phyloP scores from a whole-genome alignment of 768 basidiomycete genomes.

The Arthromyces matolae region DNA sequence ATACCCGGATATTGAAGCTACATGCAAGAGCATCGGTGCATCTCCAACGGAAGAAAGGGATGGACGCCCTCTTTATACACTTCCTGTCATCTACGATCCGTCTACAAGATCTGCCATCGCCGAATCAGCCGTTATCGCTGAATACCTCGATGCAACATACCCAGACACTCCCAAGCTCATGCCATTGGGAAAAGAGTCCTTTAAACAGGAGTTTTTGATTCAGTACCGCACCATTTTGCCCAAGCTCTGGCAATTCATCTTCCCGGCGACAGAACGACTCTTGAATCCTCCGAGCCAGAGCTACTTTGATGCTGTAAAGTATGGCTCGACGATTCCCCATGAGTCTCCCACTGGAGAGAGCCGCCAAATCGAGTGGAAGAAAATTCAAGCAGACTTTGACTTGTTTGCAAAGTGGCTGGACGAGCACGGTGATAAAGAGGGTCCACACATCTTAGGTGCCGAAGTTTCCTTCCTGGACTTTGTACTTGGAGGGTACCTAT shows the following conservation, averaged over 20 bases:
- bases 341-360: constrained; percentile 20
- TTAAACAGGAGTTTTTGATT: constrained; percentile 15
- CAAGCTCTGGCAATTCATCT: constrained; percentile 12
- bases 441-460: constrained; percentile 31
- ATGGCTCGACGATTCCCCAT: constrained; percentile 21
- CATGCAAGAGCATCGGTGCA: constrained; percentile 31
- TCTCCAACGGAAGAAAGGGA: constrained; percentile 25
- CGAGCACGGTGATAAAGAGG: constrained; percentile 17
- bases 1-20: constrained; percentile 34
- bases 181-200: constrained; percentile 20
- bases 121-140: constrained; percentile 36
- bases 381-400: constrained; percentile 17
- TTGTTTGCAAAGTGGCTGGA: constrained; percentile 19
- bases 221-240: background rate
- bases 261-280: constrained; percentile 16
- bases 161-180: constrained; percentile 31
- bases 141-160: constrained; percentile 39
- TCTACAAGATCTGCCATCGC: constrained; percentile 27
- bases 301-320: constrained; percentile 28
- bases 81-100: constrained; percentile 38
- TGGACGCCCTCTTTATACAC: constrained; percentile 29
- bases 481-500: constrained; percentile 22
- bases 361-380: constrained; percentile 19
- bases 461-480: constrained; percentile 34
- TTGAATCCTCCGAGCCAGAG: constrained; percentile 31